Percentiles rank a stretch among this genome's conserved stretches.
phyloP scores from a whole-genome alignment of 495 filamentous ascomycete genomes.

The Achaetomiella virescens region DNA sequence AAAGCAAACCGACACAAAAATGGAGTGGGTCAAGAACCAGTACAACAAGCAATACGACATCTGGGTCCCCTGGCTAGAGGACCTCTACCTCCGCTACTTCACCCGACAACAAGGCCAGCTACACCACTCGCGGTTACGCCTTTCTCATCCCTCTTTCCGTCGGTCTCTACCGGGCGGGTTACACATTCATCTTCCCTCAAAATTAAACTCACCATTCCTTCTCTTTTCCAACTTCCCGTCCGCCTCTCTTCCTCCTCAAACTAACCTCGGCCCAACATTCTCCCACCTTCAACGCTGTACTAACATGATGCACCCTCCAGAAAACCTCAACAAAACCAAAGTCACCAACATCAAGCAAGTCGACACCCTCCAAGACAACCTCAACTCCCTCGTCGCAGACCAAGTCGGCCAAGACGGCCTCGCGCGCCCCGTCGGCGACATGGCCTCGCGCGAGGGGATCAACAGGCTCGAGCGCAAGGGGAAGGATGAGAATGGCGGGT shows the following conservation, averaged over 20 bases:
- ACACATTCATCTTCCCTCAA: background rate
- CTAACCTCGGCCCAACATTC: no score
- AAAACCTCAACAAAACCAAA: constrained; percentile 59
- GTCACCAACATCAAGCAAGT: constrained; percentile 56
- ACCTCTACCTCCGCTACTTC: constrained; percentile 62
- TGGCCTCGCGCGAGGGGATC: constrained; percentile 55
- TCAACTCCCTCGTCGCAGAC: constrained; percentile 50
- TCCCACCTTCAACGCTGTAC: no score
- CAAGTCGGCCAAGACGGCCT: constrained; percentile 61
- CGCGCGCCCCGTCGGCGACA: constrained; percentile 53
- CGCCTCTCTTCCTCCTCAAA: background rate
- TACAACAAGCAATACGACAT: constrained; percentile 63
- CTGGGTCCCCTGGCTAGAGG: constrained; percentile 73
- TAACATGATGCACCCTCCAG: no score
- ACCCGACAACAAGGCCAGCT: constrained; percentile 69
- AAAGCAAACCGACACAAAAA: constrained; percentile 4
- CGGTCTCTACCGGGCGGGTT: background rate
- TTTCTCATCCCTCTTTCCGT: background rate
- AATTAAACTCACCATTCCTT: background rate
- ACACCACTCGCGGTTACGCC: constrained; percentile 50
- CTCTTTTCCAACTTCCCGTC: background rate
- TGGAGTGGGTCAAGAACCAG: constrained; percentile 51
- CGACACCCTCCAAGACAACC: constrained; percentile 57
- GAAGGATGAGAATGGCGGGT: constrained; percentile 53
- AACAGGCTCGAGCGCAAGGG: constrained; percentile 57